Evolutionary conservation across 2,329 filamentous ascomycete genomes (phyloP), one percentile per base, ranked within the genome.

Genomic region (Botrytis squamosa): DNA sequence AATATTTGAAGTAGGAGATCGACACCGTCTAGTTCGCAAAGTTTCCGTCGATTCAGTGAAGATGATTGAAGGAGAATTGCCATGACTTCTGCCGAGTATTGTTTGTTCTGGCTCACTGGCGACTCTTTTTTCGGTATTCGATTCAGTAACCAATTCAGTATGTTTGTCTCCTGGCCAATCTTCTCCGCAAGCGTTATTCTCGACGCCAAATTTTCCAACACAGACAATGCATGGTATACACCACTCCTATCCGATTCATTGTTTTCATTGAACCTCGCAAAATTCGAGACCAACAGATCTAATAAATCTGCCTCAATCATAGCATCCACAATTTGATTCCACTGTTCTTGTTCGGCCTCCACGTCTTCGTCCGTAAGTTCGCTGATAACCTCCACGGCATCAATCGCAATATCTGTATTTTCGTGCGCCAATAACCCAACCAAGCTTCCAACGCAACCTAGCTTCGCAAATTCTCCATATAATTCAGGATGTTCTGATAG

Each of bases 301-400:
- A 96, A 82, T 18, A 97, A 82, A 80, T 96, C 93, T 1, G 91
- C 89, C 60, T 90, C 88, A 8, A 92, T 80, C 79, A 91, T 82
- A 5, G 86, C 90, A 81, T 88, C 89, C 78, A 95, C 93, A 14
- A 99, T 84, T 1, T 84, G 85, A 75, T 92, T 89, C 94, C 95
- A 98, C 79, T 98, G 90, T 72, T 89, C 89, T 78, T 94, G 91
- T 74, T 92, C 90, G 3, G 93, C 93, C 60, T 91, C 87, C 3
- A 97, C 93, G 80, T 98, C 95, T 81, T 99, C 95, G 79, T 98
- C 96, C 22, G 94, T 97, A 77, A 98, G 85, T 84, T 99, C 96
- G 73, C 90, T 91, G 69, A 99, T 89, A 65, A 98, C 93, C 84
- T 98, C 93, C 68, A 97, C 91, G 0, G 92, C 93, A 76, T 92